Base-by-base conservation (phyloP, 257 asterid species). In the Ilex aquifolium region DNA sequence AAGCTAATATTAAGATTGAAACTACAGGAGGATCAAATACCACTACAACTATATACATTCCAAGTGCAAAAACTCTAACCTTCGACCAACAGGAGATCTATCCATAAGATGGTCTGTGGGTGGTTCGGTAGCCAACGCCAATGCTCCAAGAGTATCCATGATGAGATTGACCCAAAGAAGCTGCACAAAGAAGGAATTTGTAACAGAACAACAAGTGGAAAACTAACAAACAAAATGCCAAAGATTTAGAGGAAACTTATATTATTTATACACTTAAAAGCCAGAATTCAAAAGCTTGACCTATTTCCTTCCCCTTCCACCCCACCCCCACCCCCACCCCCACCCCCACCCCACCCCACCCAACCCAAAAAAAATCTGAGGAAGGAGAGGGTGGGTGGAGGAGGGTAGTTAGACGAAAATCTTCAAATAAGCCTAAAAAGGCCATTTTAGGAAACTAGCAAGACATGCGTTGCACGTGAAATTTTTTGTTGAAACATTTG, bases 111-210 rank as follows among this genome's bases (percentile, higher is more conserved):
- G 86, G 69, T 87, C 94, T 6, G 99, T 93, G 75, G 99, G 99
- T 53, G 97, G 97, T 71, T 93, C 99, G 13, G 99, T 93, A 63
- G 99, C 99, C 85, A 93, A 70, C 53, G 99, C 99, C 76, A 93
- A 67, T 66, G 99, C 97, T 72, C 99, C 99, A 61, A 93, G 77
- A 72, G 97, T 93, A 77, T 93, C 99, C 99, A 93, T 93, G 78
- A 93, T 89, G 31, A 93, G 94, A 69, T 93, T 93, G 68, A 93
- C 92, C 99, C 99, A 93, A 9, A 93, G 86, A 73, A 93, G 95
- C 99, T 92, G 86, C 69, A 58, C 27, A 29, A 53, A 32, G 59
- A 61, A 61, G 15, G 14, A 51, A 66, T 49, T 21, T 36, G 44
- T 66, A 42, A 21, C 3, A 50, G 32, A 44, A 39, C 0, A 15